A percentile compares a stretch with the other conserved stretches of the same genome.
phyloP scores from a whole-genome alignment of 2,329 filamentous ascomycete species.

The Fusarium incarnatum region DNA sequence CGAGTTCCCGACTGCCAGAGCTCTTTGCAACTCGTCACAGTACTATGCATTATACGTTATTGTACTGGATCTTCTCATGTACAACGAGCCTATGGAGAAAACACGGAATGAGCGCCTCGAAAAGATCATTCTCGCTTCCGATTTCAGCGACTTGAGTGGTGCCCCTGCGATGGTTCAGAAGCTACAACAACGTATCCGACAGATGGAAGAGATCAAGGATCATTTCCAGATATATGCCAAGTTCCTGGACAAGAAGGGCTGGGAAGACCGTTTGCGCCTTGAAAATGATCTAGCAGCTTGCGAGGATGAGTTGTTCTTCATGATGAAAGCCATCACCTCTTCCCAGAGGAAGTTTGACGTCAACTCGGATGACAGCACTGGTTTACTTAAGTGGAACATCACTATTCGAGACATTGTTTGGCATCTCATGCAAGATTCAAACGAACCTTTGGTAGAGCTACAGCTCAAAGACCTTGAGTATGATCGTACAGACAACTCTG shows the following conservation, averaged over 20 bases:
- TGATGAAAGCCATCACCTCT: conserved; percentile 99
- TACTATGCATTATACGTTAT: conserved; percentile 99
- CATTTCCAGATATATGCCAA: conserved; percentile 95
- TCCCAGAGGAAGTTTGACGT: conserved; percentile 87
- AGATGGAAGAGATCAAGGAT: conserved; percentile 94
- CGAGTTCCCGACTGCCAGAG: conserved; percentile 92
- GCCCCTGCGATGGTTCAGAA: conserved; percentile 92
- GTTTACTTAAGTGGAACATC: conserved; percentile 90
- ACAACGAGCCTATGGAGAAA: conserved; percentile 96
- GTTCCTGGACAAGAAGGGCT: conserved; percentile 87
- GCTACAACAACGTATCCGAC: conserved; percentile 90
- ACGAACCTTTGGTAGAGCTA: conserved; percentile 90
- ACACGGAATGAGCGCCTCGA: conserved; percentile 94
- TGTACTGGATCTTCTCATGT: conserved; percentile 93
- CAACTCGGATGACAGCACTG: conserved; percentile 74
- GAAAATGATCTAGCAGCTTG: conserved; percentile 90
- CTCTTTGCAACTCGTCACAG: conserved; percentile 96
- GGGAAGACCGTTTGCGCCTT: conserved; percentile 89
- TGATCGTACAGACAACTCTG: conserved; percentile 94
- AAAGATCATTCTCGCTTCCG: conserved; percentile 98
- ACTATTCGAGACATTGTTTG: conserved; percentile 96
- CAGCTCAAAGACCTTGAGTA: conserved; percentile 92
- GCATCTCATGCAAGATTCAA: conserved; percentile 90
- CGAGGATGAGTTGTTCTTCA: conserved; percentile 98
- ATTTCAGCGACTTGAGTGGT: conserved; percentile 96